Conservation (phyloP, 257 asterid species). For the Avicennia marina region DNA sequence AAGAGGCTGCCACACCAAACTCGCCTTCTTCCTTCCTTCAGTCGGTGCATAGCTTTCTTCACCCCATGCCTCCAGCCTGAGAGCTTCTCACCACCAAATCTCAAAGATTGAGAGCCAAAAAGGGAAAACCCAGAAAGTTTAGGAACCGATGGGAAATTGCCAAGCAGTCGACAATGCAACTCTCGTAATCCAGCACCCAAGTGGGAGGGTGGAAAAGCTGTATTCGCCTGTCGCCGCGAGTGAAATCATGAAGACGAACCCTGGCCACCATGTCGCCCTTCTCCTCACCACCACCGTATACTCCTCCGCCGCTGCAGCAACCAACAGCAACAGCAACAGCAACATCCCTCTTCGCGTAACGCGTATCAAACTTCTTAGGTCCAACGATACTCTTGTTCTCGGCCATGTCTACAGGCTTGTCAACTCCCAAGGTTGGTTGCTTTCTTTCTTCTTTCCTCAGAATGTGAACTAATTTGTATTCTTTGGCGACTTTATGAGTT, state of each 20-base stretch:
- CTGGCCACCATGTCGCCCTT: conserved; percentile 82
- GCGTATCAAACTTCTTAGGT: conserved; percentile 73
- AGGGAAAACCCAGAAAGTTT: too few species aligned
- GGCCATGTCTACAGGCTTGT: conserved; percentile 83
- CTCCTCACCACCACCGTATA: conserved; percentile 79
- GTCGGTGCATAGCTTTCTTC: too few species aligned
- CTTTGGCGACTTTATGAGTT: not conserved
- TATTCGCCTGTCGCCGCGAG: conserved; percentile 54
- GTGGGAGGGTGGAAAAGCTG: conserved; percentile 59
- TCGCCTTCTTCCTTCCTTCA: conserved; percentile 6
- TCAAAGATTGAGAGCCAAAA: not conserved
- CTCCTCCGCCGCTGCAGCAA: conserved; percentile 28
- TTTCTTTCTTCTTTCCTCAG: not conserved
- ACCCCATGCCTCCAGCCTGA: not conserved
- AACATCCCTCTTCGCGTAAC: conserved; percentile 53
- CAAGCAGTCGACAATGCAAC: conserved; percentile 85
- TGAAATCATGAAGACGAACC: conserved; percentile 63
- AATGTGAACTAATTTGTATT: not conserved
- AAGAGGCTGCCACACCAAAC: conserved; percentile 16
- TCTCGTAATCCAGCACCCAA: conserved; percentile 61
- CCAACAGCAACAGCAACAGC: conserved; percentile 7
- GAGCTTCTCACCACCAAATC: not conserved
- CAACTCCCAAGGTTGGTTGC: conserved; percentile 55
- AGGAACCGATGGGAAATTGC: conserved; percentile 80
- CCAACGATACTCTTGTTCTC: conserved; percentile 58